Evolutionary conservation across 805 yeast genomes (phyloP).

Genomic region (Brettanomyces nanus): DNA sequence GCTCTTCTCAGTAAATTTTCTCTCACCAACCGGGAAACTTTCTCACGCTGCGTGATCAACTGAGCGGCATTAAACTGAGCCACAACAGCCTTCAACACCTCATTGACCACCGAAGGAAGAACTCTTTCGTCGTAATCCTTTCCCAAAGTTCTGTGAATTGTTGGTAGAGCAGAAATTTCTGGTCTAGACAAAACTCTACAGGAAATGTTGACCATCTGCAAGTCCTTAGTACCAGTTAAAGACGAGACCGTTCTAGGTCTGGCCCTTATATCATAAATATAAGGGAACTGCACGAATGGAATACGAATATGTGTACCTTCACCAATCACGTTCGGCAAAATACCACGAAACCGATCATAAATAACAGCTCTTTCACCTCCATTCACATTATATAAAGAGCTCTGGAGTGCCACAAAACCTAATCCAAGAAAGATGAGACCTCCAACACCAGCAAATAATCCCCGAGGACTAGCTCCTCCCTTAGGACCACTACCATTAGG

Average conservation of each 20-base stretch:
- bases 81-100: conserved; percentile 91
- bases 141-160: conserved; percentile 86
- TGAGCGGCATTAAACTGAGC: conserved; percentile 99
- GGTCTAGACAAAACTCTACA: conserved; percentile 96
- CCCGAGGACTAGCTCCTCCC: conserved; percentile 34
- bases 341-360: conserved; percentile 81
- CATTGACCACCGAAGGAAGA: conserved; percentile 93
- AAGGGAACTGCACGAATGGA: conserved; percentile 93
- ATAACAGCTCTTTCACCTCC: conserved; percentile 98
- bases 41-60: conserved; percentile 97
- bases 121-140: conserved; percentile 94
- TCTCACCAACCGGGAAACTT: conserved; percentile 83
- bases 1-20: conserved; percentile 91
- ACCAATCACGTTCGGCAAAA: conserved; percentile 69
- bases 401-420: conserved; percentile 43
- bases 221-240: conserved; percentile 94
- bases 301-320: conserved; percentile 94
- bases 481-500: conserved; percentile 20
- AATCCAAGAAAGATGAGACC: conserved; percentile 53
- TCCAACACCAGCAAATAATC: conserved; percentile 55
- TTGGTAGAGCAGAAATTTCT: conserved; percentile 66
- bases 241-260: conserved; percentile 95
- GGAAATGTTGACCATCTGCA: conserved; percentile 99
- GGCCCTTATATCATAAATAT: conserved; percentile 91
- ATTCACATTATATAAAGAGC: conserved; percentile 76